Evolutionary conservation across 2,329 filamentous ascomycete genomes (phyloP), one percentile per base, ranked within the genome.

Genomic region (Ascochyta viciae-villosae): DNA sequence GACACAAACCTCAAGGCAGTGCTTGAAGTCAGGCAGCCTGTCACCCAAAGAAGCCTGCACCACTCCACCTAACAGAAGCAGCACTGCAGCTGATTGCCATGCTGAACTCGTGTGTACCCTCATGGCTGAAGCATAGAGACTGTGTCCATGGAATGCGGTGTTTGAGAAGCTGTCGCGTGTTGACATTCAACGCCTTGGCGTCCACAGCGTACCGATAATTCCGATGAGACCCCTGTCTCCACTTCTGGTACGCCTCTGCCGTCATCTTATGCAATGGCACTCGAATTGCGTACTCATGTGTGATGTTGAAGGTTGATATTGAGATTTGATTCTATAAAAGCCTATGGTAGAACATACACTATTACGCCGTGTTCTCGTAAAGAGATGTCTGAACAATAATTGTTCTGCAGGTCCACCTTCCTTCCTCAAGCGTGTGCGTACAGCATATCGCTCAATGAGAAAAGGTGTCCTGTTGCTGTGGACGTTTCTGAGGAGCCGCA

Each of bases 1-100:
- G 29, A 24, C n/a, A 26, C 80, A 62, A 80, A 96, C 94, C 82
- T 91, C 79, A 49, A 98, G 86, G 74, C 95, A 99, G 75, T 92
- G 83, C 72, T 83, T 85, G 75, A 99, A 99, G 70, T 96, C 92
- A 16, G 91, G 91, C 57, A 96, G 81, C 51, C 87, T 84, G 76
- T 99, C 95, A 63, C 95, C 95, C 44, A 87, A 69, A 4, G 93
- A 97, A 26, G 92, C 95, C 50, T 81, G 77, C 15, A 81, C 76
- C 22, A 68, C 67, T 37, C 73, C 73, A 51, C 40, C 41, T 58
- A 71, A 47, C 71, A 73, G 50, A 69, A 64, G 63, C 43, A 72
- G 22, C 6, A 70, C 31, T 33, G 63, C 63, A 54, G 62, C 15
- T n/a, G 51, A 49, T 27, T 66, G 64, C 72, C 71, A 73, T 69